These are phyloP conservation scores for Vinca minor DNA, from an alignment of 257 asterid genomes.

Conservation along the genomic window DNA sequence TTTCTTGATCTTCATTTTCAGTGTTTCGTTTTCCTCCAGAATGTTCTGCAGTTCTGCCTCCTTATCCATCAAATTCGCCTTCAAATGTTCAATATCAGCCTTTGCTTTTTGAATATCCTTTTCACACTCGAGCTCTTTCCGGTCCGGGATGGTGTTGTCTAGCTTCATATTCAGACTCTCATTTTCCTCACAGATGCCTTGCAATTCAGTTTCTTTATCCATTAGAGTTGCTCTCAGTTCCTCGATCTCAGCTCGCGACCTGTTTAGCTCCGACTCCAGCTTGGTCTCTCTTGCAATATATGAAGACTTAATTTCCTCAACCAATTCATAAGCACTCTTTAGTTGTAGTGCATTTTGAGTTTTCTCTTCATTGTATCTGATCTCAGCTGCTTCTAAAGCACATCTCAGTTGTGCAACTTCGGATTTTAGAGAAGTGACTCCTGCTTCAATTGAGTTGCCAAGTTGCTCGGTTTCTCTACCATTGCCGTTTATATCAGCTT, in stretches of 20 bases:
- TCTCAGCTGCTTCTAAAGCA: constrained; percentile 63
- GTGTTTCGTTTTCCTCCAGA: constrained; percentile 43
- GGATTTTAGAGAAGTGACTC: constrained; percentile 34
- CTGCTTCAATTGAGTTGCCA: constrained; percentile 24
- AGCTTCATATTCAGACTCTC: constrained; percentile 44
- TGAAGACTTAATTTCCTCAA: constrained; percentile 45
- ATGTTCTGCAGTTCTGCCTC: constrained; percentile 41
- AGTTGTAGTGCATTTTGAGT: constrained; percentile 32
- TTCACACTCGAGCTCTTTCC: constrained; percentile 1
- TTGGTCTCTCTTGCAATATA: constrained; percentile 44
- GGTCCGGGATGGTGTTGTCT: constrained; percentile 10
- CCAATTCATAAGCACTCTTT: constrained; percentile 38
- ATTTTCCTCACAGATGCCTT: constrained; percentile 79
- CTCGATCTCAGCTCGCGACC: constrained; percentile 45
- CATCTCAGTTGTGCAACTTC: constrained; percentile 47
- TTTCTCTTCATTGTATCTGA: constrained; percentile 48
- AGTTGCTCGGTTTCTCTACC: neutral
- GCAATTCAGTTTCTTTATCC: constrained; percentile 88
- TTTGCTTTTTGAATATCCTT: constrained; percentile 29
- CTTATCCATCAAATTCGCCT: constrained; percentile 37
- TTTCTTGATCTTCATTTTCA: constrained; percentile 32
- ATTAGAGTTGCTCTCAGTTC: constrained; percentile 72
- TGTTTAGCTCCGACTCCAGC: constrained; percentile 37
- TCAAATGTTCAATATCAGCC: constrained; percentile 31
- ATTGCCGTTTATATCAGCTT: constrained; percentile 21